Percentiles rank a stretch among this genome's conserved stretches.
Evolutionary conservation across 495 filamentous ascomycete genomes (phyloP).

Genomic region (Neurospora sp.): DNA sequence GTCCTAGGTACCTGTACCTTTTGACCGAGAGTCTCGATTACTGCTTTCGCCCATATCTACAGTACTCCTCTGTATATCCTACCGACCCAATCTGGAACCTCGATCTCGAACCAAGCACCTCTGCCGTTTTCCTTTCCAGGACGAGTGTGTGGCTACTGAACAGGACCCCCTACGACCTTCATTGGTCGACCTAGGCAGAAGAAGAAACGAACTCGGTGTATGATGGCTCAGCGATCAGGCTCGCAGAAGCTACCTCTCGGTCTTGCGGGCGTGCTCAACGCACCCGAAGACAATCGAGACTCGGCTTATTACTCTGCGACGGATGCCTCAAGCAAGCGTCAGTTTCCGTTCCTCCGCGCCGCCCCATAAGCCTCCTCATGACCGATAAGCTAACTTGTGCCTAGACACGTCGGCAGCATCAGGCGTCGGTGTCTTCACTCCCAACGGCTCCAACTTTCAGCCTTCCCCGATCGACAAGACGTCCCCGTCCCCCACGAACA

Average conservation of each 20-base stretch:
- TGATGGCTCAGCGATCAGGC: slow-evolving; percentile 27
- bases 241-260: slow-evolving; percentile 41
- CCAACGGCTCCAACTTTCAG: slow-evolving; percentile 27
- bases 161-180: neutral
- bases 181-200: neutral
- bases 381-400: neutral
- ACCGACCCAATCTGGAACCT: neutral
- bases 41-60: neutral
- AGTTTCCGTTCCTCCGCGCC: slow-evolving; percentile 10
- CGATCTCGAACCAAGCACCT: neutral
- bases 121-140: neutral
- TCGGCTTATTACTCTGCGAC: slow-evolving; percentile 45
- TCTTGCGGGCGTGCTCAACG: slow-evolving; percentile 39
- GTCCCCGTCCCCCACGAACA: slow-evolving; percentile 36
- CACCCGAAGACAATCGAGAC: slow-evolving; percentile 41
- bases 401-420: slow-evolving; percentile 43
- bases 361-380: neutral
- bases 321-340: slow-evolving; percentile 48
- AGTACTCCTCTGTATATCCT: neutral
- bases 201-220: neutral
- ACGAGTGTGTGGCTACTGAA: neutral
- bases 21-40: neutral
- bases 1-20: neutral
- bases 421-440: slow-evolving; percentile 29
- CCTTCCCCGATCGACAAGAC: slow-evolving; percentile 40